Evolutionary conservation across 2,329 filamentous ascomycete genomes (phyloP), one percentile per base, ranked within the genome.

Genomic region (Elsinoe batatas): DNA sequence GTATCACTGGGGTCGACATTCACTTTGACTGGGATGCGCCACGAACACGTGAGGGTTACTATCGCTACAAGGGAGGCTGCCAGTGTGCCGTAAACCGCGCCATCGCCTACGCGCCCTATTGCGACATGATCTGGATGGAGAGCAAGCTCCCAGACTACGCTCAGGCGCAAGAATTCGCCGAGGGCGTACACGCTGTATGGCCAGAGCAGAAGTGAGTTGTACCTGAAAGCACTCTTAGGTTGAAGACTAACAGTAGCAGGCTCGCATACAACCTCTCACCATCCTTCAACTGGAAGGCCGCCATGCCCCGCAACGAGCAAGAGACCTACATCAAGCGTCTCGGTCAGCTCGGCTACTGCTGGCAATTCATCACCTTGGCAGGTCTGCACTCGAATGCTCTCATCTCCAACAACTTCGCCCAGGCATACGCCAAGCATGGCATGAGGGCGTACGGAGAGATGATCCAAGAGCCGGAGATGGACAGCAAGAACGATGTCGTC

Each of bases 281-380:
- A 30, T 95, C 90, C 3, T 98, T 98, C 85, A 98, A 98, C 82
- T 98, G 93, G 93, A 97, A 97, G 79, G 80, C 90, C 57, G 93
- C 91, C 65, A 96, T 96, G 91, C 80, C 88, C 43, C 83, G 87
- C 62, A 79, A 80, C 54, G 91, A 97, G 71, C 93, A 98, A 75
- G 89, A 95, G 76, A 98, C 93, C 17, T 98, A 97, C 76, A 98
- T 98, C 76, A 78, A 84, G 60, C 88, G 93, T 40, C 86, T 98
- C 38, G 90, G 84, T 59, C 67, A 76, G 60, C 81, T 98, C 49
- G 93, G 93, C 60, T 98, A 98, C 81, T 95, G 89, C 82, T 98
- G 93, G 93, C 93, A 98, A 74, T 98, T 98, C 79, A 98, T 98
- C 77, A 98, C 93, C n/a, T 82, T 98, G 46, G 93, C 91, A 4